phyloP scores from a whole-genome alignment of 805 yeast genomes.

The Candida manassasensis region DNA sequence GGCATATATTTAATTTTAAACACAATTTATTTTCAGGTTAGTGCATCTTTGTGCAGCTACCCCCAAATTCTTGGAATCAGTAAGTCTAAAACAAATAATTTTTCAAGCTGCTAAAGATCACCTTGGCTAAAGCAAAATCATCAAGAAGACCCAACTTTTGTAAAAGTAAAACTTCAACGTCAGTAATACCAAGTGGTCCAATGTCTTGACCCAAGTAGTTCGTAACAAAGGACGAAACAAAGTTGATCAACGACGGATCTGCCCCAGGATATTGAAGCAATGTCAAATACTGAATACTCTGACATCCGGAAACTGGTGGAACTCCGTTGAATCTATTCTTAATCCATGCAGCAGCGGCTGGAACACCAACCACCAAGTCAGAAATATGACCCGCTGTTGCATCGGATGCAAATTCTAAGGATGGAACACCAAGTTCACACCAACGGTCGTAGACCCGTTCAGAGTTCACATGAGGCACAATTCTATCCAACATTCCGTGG shows the following conservation, averaged over 20 bases:
- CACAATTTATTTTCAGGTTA: too few species aligned
- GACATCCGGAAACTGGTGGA: slow-evolving; percentile 44
- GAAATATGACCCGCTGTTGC: slow-evolving; percentile 21
- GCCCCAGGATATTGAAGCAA: slow-evolving; percentile 41
- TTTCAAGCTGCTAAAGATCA: too few species aligned
- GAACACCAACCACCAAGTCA: slow-evolving; percentile 16
- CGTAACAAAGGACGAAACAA: neutral
- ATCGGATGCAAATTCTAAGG: slow-evolving; percentile 25
- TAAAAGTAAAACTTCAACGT: too few species aligned
- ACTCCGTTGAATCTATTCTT: slow-evolving; percentile 23
- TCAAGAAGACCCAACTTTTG: too few species aligned
- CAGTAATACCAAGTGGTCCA: too few species aligned
- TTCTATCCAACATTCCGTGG: slow-evolving; percentile 16
- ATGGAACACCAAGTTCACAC: slow-evolving; percentile 23
- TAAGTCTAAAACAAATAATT: too few species aligned
- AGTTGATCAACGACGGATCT: neutral
- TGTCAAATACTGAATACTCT: slow-evolving; percentile 47
- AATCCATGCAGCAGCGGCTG: slow-evolving; percentile 20
- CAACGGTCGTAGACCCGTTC: slow-evolving; percentile 20
- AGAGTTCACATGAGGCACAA: slow-evolving; percentile 18
- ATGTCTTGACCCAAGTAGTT: slow-evolving; percentile 1
- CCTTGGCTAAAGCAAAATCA: too few species aligned
- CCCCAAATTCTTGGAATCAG: too few species aligned
- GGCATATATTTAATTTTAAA: too few species aligned
- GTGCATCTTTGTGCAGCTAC: too few species aligned